These are phyloP conservation scores for Thalassiosira mediterranea DNA, from an alignment of 352 stramenopile genomes.

Conservation along the genomic window DNA sequence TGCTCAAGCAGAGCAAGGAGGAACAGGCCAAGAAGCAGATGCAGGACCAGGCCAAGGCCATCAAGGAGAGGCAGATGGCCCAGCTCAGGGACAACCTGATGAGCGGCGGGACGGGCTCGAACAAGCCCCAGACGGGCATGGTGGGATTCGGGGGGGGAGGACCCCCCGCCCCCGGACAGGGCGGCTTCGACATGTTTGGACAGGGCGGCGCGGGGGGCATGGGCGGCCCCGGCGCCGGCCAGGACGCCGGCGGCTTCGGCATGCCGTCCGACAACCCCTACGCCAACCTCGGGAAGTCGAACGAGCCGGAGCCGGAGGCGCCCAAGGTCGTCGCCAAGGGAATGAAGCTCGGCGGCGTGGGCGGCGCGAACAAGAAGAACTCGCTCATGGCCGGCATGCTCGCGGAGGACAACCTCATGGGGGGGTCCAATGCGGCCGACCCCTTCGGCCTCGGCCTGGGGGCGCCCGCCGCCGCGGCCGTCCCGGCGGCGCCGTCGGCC, in stretches of 20 bases:
- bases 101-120: slow-evolving; percentile 52
- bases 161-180: slow-evolving; percentile 2
- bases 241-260: slow-evolving; percentile 34
- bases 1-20: slow-evolving; percentile 96
- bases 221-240: slow-evolving; percentile 14
- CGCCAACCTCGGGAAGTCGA: slow-evolving; percentile 54
- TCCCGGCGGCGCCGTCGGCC: slow-evolving; percentile 64
- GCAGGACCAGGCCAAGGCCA: slow-evolving; percentile 82
- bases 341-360: slow-evolving; percentile 86
- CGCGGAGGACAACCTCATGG: slow-evolving; percentile 86
- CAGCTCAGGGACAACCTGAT: slow-evolving; percentile 75
- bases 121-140: slow-evolving; percentile 64
- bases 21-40: slow-evolving; percentile 85
- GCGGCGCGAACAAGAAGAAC: slow-evolving; percentile 81
- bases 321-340: slow-evolving; percentile 81
- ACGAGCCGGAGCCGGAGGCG: slow-evolving; percentile 53
- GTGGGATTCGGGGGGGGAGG: slow-evolving; percentile 82
- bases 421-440: slow-evolving; percentile 35
- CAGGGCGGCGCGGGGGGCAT: slow-evolving; percentile 9
- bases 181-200: slow-evolving; percentile 42
- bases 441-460: slow-evolving; percentile 45
- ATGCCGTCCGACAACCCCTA: slow-evolving; percentile 45
- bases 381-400: slow-evolving; percentile 85
- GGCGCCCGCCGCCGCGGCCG: slow-evolving; percentile 49
- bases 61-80: slow-evolving; percentile 86